Conservation (phyloP, 352 stramenopile species). For the Phytophthora hibernalis region DNA sequence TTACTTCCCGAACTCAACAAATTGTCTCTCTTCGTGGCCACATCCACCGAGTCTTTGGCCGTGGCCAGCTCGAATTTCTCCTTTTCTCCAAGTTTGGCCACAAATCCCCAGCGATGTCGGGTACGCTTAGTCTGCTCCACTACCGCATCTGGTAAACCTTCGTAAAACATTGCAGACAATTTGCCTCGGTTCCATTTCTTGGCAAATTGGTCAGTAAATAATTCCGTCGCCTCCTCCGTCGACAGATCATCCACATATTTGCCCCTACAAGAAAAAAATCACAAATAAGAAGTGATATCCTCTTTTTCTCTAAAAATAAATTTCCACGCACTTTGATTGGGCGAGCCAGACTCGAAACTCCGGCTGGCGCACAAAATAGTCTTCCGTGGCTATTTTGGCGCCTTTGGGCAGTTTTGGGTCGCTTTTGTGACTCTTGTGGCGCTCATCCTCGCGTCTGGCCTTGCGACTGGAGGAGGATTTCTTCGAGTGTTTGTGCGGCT, state of each 20-base stretch:
- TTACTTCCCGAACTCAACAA: conserved; percentile 31
- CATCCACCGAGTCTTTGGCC: conserved; percentile 74
- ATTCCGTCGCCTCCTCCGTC: conserved; percentile 52
- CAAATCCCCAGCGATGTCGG: conserved; percentile 76
- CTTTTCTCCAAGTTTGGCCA: conserved; percentile 61
- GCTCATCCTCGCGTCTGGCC: conserved; percentile 43
- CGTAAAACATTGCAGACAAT: conserved; percentile 72
- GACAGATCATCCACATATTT: conserved; percentile 82
- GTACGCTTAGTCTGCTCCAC: conserved; percentile 75
- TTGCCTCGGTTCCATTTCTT: conserved; percentile 69
- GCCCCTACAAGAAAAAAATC: conserved; percentile 31
- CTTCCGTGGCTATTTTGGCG: conserved; percentile 46
- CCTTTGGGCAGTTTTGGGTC: conserved; percentile 36
- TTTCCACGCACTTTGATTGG: conserved; percentile 47
- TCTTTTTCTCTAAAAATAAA: conserved; percentile 8
- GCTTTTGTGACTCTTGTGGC: conserved; percentile 32
- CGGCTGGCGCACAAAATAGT: conserved; percentile 72
- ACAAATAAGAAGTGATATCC: background rate
- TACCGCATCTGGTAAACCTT: conserved; percentile 62
- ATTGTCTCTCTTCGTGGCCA: conserved; percentile 67
- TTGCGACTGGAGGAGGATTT: conserved; percentile 30
- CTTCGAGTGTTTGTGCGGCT: conserved; percentile 25
- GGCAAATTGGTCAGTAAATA: conserved; percentile 69
- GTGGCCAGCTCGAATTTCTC: conserved; percentile 68
- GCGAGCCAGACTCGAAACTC: conserved; percentile 84